These are phyloP conservation scores for Elasticomyces elasticus DNA, from an alignment of 495 filamentous ascomycete genomes.

Conservation along the genomic window DNA sequence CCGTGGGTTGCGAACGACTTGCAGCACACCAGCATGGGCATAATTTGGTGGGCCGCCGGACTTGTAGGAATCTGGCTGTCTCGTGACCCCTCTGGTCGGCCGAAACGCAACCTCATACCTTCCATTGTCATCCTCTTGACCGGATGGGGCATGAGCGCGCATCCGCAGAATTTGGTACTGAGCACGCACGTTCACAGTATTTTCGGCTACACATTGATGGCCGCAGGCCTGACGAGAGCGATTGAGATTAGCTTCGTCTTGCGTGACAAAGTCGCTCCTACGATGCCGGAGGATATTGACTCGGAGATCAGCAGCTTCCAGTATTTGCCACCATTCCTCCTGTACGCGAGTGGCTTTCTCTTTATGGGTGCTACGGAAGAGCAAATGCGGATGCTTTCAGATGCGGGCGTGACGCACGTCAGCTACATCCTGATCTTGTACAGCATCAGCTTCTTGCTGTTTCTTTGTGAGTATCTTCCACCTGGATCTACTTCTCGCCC, in stretches of 20 bases:
- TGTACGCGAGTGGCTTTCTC: slow-evolving; percentile 88
- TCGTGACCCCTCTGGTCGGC: slow-evolving; percentile 65
- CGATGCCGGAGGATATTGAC: slow-evolving; percentile 32
- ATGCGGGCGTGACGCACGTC: slow-evolving; percentile 71
- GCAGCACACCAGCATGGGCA: slow-evolving; percentile 94
- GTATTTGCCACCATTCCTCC: slow-evolving; percentile 78
- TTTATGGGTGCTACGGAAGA: slow-evolving; percentile 98
- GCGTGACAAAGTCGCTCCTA: slow-evolving; percentile 52
- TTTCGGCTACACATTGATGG: slow-evolving; percentile 95
- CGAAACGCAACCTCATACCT: slow-evolving; percentile 86
- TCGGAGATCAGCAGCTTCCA: slow-evolving; percentile 79
- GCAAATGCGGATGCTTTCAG: slow-evolving; percentile 69
- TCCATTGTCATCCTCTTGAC: slow-evolving; percentile 83
- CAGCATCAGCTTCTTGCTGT: slow-evolving; percentile 80
- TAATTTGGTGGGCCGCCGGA: slow-evolving; percentile 95
- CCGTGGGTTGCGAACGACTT: slow-evolving; percentile 91
- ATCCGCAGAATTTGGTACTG: slow-evolving; percentile 71
- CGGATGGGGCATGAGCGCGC: slow-evolving; percentile 88
- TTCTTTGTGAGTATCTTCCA: slow-evolving; percentile 55
- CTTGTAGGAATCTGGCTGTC: slow-evolving; percentile 88
- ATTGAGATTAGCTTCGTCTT: slow-evolving; percentile 88
- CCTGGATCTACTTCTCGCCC: neutral
- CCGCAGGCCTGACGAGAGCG: slow-evolving; percentile 68
- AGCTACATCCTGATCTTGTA: slow-evolving; percentile 85
- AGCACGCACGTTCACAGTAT: slow-evolving; percentile 84